phyloP scores from a whole-genome alignment of 2,329 filamentous ascomycete species.

The Scedosporium aurantiacum region DNA sequence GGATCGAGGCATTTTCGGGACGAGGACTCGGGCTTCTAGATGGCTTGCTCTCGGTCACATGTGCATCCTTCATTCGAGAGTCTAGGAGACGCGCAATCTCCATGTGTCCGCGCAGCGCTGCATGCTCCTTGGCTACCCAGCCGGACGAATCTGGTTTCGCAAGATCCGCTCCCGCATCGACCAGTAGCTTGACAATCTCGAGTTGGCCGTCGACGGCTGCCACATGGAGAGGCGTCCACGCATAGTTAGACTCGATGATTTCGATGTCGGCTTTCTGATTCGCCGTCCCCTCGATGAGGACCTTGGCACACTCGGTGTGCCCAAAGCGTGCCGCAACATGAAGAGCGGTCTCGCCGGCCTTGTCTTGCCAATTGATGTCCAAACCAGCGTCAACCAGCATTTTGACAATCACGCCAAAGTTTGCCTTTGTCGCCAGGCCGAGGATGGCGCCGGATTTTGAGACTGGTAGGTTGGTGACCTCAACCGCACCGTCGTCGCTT shows the following conservation, averaged over 20 bases:
- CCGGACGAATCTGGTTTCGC: conserved; percentile 72
- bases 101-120: conserved; percentile 79
- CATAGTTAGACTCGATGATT: conserved; percentile 69
- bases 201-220: conserved; percentile 82
- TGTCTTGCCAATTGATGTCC: conserved; percentile 87
- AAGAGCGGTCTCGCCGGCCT: conserved; percentile 79
- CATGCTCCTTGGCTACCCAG: conserved; percentile 91
- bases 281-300: conserved; percentile 59
- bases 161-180: conserved; percentile 67
- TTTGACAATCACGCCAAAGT: conserved; percentile 73
- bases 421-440: conserved; percentile 76
- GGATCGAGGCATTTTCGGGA: conserved; percentile 48
- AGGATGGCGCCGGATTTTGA: conserved; percentile 81
- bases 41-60: conserved; percentile 12
- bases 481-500: conserved; percentile 14
- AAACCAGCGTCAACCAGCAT: conserved; percentile 83
- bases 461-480: conserved; percentile 43
- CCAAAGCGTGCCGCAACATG: conserved; percentile 87
- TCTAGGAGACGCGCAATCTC: conserved; percentile 60
- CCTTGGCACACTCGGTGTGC: conserved; percentile 66
- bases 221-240: conserved; percentile 92
- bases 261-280: conserved; percentile 67
- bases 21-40: conserved; percentile 13
- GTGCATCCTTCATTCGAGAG: conserved; percentile 18
- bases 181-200: conserved; percentile 61